phyloP scores from a whole-genome alignment of 2,329 filamentous ascomycete genomes.

The Diaporthe destruens region DNA sequence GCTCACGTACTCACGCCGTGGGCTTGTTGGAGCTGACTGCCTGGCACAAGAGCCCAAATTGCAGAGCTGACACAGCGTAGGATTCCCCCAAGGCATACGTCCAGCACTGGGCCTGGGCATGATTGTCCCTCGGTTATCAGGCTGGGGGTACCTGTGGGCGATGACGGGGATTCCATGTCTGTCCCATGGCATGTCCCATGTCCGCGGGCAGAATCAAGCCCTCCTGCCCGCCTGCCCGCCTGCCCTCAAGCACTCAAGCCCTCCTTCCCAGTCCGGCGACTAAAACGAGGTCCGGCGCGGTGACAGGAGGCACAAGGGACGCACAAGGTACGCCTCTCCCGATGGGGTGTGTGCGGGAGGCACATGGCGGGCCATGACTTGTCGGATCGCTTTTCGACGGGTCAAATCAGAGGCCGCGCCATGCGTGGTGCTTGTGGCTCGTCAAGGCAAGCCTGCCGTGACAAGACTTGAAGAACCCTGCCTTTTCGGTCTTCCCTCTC shows the following conservation, averaged over 20 bases:
- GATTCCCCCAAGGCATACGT: constrained; percentile 17
- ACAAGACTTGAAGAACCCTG: background rate
- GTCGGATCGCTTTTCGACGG: constrained; percentile 30
- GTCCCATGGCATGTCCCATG: background rate
- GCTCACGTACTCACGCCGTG: background rate
- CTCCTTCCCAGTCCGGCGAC: constrained; percentile 23
- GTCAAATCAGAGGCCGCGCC: constrained; percentile 21
- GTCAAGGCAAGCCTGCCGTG: constrained; percentile 21
- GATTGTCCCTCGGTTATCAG: background rate
- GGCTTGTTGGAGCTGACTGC: constrained; percentile 9
- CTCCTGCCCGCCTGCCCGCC: too few relatives aligned
- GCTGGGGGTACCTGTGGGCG: background rate
- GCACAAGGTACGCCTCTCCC: constrained; percentile 30
- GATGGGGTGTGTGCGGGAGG: constrained; percentile 28
- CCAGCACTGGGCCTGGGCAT: constrained; percentile 4
- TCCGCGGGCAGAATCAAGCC: constrained; percentile 9
- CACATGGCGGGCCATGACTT: constrained; percentile 37
- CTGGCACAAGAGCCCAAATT: background rate
- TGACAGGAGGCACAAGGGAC: constrained; percentile 37
- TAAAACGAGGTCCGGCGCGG: constrained; percentile 29
- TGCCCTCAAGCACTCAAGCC: background rate
- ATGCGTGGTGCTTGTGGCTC: constrained; percentile 23
- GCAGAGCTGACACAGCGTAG: constrained; percentile 14
- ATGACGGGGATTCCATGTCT: constrained; percentile 3
- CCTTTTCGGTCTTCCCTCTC: background rate